These are phyloP conservation scores for Leptographium radiaticola DNA, from an alignment of 2,329 filamentous ascomycete species.

Conservation along the genomic window DNA sequence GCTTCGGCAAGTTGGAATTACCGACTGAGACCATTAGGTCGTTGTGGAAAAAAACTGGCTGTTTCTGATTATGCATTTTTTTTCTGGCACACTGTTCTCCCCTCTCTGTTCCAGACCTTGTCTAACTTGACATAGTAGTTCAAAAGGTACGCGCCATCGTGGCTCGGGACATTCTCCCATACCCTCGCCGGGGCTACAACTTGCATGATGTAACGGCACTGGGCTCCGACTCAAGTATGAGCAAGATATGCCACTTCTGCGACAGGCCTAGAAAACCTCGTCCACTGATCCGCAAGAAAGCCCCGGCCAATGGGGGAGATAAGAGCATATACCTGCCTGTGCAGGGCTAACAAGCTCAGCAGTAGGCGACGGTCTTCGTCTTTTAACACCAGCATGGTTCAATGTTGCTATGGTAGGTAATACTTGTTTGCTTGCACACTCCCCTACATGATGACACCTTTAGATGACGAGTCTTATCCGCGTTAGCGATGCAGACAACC, in stretches of 20 bases:
- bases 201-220: slow-evolving; percentile 85
- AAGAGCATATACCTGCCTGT: not conserved
- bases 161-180: not conserved
- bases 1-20: slow-evolving; percentile 82
- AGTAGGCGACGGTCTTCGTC: not conserved
- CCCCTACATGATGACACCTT: slow-evolving; percentile 29
- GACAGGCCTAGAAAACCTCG: slow-evolving; percentile 99
- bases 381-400: not conserved
- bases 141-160: slow-evolving; percentile 16
- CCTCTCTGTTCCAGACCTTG: not conserved
- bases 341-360: no score
- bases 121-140: slow-evolving; percentile 8
- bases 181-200: slow-evolving; percentile 1
- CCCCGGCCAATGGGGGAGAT: not conserved
- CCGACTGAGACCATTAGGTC: slow-evolving; percentile 55
- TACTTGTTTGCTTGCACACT: slow-evolving; percentile 4
- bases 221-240: slow-evolving; percentile 79
- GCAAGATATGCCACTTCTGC: slow-evolving; percentile 73
- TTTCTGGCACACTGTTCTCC: not conserved
- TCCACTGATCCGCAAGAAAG: slow-evolving; percentile 59
- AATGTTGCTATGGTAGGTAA: not conserved
- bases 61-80: slow-evolving; percentile 50
- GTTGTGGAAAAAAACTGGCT: slow-evolving; percentile 78
- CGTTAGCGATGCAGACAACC: slow-evolving; percentile 58
- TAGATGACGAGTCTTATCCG: slow-evolving; percentile 74